phyloP scores from a whole-genome alignment of 139 green algal genomes.

The Choricystis sp. region DNA sequence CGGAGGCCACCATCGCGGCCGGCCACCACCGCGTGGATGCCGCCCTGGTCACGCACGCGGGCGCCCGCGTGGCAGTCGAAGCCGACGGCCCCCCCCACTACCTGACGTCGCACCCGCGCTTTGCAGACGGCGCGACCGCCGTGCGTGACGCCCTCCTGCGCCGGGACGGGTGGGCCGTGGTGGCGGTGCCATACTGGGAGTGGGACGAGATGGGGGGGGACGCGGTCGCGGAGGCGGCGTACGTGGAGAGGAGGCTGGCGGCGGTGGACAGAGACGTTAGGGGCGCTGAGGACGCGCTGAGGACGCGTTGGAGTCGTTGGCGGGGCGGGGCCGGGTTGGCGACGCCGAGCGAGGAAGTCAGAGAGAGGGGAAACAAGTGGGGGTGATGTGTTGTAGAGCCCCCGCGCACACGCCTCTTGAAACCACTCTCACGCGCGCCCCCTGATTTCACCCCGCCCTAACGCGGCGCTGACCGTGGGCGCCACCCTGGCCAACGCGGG shows the following conservation, averaged over 20 bases:
- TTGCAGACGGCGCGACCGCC: not conserved
- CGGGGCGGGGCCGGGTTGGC: too few relatives aligned
- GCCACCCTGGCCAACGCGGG: too few relatives aligned
- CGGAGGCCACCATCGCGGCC: not conserved
- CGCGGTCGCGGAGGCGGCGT: not conserved
- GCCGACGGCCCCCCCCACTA: not conserved
- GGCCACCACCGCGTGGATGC: not conserved
- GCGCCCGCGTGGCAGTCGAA: not conserved
- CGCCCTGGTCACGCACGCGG: not conserved
- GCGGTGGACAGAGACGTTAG: too few relatives aligned
- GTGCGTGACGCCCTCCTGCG: not conserved
- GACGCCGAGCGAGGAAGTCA: not conserved
- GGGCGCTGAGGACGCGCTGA: too few relatives aligned
- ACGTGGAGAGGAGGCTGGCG: not conserved
- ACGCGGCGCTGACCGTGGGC: too few relatives aligned
- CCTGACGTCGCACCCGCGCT: not conserved
- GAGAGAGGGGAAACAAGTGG: not conserved
- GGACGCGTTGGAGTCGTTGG: not conserved
- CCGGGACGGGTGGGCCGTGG: not conserved
- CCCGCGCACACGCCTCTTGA: too few relatives aligned
- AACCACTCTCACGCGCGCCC: too few relatives aligned
- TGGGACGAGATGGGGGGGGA: not conserved
- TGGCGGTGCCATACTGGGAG: not conserved
- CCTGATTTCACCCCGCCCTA: too few relatives aligned
- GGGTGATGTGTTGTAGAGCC: not conserved